Conservation (phyloP, 2,329 filamentous ascomycete species). For the Drechslerella coelobrocha region DNA sequence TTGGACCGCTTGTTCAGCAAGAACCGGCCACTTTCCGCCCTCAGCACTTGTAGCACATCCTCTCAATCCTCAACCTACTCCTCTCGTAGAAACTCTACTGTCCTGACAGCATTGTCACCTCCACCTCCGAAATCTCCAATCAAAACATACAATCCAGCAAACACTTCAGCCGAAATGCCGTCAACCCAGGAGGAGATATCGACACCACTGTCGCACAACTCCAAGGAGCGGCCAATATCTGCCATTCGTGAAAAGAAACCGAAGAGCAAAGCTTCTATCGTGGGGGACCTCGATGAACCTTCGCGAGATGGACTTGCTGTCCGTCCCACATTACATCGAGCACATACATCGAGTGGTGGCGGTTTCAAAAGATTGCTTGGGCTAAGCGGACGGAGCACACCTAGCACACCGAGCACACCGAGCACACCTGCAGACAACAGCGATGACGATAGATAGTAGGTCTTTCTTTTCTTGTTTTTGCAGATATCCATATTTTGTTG, state of each 20-base stretch:
- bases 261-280: slow-evolving; percentile 26
- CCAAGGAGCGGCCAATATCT: slow-evolving; percentile 44
- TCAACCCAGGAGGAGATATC: slow-evolving; percentile 30
- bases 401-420: no score
- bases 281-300: slow-evolving; percentile 34
- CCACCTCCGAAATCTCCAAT: slow-evolving; percentile 36
- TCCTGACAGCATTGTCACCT: slow-evolving; percentile 43
- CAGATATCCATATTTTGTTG: slow-evolving; percentile 12
- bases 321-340: slow-evolving; percentile 41
- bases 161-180: slow-evolving; percentile 41
- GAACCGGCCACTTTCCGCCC: slow-evolving; percentile 29
- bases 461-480: slow-evolving; percentile 25
- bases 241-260: slow-evolving; percentile 41
- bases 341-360: slow-evolving; percentile 35
- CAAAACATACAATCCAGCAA: slow-evolving; percentile 13
- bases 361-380: slow-evolving; percentile 42
- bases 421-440: slow-evolving; percentile 36
- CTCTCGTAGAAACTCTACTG: slow-evolving; percentile 26
- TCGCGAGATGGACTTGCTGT: slow-evolving; percentile 25
- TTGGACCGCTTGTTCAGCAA: slow-evolving; percentile 42
- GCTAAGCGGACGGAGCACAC: slow-evolving; percentile 43
- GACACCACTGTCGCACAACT: slow-evolving; percentile 46
- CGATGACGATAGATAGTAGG: slow-evolving; percentile 47
- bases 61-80: slow-evolving; percentile 37
- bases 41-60: slow-evolving; percentile 45